phyloP scores from a whole-genome alignment of 345 rosid genomes.

The Aquilaria yunnanensis region DNA sequence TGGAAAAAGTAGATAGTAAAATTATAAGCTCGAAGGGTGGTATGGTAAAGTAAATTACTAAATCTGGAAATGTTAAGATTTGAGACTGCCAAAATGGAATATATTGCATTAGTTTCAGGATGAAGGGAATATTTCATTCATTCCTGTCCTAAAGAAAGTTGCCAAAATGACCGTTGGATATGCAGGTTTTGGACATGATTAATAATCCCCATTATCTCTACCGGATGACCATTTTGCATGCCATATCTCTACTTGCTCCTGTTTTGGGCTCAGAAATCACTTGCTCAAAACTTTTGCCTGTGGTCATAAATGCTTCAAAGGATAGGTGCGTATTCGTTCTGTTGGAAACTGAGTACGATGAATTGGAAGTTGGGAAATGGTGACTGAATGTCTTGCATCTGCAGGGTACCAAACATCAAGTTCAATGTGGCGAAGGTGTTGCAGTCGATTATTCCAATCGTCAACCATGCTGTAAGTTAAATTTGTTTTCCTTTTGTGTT shows the following conservation, averaged over 20 bases:
- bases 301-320: slow-evolving; percentile 62
- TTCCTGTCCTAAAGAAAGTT: too few relatives aligned
- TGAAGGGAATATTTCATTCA: too few relatives aligned
- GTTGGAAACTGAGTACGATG: neutral
- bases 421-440: slow-evolving; percentile 94
- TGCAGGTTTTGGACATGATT: slow-evolving; percentile 76
- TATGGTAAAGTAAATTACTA: too few relatives aligned
- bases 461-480: slow-evolving; percentile 69
- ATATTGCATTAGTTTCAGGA: too few relatives aligned
- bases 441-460: slow-evolving; percentile 83
- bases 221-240: slow-evolving; percentile 79
- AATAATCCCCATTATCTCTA: slow-evolving; percentile 76
- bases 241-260: slow-evolving; percentile 81
- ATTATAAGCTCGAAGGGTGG: too few relatives aligned
- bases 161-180: neutral
- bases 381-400: slow-evolving; percentile 6
- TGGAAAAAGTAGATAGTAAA: too few relatives aligned
- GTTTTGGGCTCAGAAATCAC: slow-evolving; percentile 90
- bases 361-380: slow-evolving; percentile 13
- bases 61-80: too few relatives aligned
- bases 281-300: slow-evolving; percentile 74
- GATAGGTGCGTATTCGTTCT: slow-evolving; percentile 51
- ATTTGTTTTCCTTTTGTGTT: slow-evolving; percentile 2
- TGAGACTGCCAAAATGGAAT: too few relatives aligned
- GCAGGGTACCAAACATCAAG: slow-evolving; percentile 94